phyloP scores from a whole-genome alignment of 306 rosid species.

The Gastrolobium bilobum region DNA sequence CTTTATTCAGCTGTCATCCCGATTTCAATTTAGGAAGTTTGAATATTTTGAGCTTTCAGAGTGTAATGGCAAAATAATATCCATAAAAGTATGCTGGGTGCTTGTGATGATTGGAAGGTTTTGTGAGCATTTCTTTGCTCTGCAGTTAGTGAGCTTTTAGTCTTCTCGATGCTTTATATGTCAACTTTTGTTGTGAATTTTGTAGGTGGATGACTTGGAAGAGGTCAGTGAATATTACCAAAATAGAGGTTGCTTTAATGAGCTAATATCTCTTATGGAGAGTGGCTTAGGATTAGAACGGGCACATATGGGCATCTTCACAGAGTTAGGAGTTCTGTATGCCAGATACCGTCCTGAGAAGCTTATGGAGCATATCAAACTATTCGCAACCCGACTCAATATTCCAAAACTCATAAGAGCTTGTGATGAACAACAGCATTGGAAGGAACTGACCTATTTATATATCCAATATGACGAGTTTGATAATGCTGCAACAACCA shows the following conservation, averaged over 20 bases:
- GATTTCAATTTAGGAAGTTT: constrained; percentile 4
- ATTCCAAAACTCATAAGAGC: constrained; percentile 98
- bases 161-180: constrained; percentile 27
- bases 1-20: constrained; percentile 22
- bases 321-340: constrained; percentile 97
- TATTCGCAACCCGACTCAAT: constrained; percentile 92
- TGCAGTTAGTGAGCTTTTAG: constrained; percentile 34
- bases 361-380: constrained; percentile 99
- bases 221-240: constrained; percentile 99
- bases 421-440: constrained; percentile 99
- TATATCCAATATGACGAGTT: constrained; percentile 98
- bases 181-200: constrained; percentile 36
- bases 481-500: constrained; percentile 98
- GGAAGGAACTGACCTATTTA: constrained; percentile 96
- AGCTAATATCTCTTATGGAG: constrained; percentile 98
- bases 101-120: constrained; percentile 36
- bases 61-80: constrained; percentile 37
- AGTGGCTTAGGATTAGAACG: constrained; percentile 99
- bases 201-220: constrained; percentile 98
- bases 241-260: constrained; percentile 98
- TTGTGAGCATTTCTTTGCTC: constrained; percentile 14
- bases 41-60: constrained; percentile 33
- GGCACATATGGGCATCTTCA: constrained; percentile 99
- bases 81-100: constrained; percentile 20
- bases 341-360: constrained; percentile 99